Conservation (phyloP, 2,329 filamentous ascomycete species). For the Colletotrichum sp. region DNA sequence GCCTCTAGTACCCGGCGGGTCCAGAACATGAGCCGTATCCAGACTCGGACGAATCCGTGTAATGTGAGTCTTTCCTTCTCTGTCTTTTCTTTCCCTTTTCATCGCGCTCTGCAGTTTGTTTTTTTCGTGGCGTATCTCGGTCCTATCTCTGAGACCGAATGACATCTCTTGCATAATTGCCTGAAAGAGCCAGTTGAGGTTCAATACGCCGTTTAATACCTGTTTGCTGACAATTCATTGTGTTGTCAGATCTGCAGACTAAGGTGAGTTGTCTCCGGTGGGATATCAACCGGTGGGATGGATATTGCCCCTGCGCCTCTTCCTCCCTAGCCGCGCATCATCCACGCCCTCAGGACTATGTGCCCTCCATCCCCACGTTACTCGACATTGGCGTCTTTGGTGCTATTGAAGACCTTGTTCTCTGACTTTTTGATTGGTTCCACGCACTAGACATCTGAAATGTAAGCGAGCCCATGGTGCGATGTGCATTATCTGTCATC, state of each 20-base stretch:
- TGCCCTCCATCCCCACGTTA: background rate
- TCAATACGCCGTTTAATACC: background rate
- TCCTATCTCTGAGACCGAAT: background rate
- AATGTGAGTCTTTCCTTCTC: conserved; percentile 11
- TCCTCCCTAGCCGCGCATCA: background rate
- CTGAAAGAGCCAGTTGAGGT: background rate
- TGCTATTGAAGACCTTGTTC: background rate
- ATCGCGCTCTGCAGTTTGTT: background rate
- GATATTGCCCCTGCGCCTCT: background rate
- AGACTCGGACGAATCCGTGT: conserved; percentile 12
- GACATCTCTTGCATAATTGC: background rate
- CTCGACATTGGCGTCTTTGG: background rate
- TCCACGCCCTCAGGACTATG: background rate
- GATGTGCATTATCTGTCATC: background rate
- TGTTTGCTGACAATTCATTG: background rate
- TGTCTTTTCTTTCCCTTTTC: background rate
- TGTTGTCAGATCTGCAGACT: conserved; percentile 5
- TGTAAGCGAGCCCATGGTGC: background rate
- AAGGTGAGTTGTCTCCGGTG: conserved; percentile 1
- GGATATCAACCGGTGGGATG: background rate
- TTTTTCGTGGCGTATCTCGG: background rate
- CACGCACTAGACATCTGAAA: background rate
- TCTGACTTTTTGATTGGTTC: background rate
- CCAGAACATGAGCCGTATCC: conserved; percentile 7
- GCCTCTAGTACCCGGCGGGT: background rate